Evolutionary conservation across 306 rosid species (phyloP).

Genomic region (Prunus kanzakura): DNA sequence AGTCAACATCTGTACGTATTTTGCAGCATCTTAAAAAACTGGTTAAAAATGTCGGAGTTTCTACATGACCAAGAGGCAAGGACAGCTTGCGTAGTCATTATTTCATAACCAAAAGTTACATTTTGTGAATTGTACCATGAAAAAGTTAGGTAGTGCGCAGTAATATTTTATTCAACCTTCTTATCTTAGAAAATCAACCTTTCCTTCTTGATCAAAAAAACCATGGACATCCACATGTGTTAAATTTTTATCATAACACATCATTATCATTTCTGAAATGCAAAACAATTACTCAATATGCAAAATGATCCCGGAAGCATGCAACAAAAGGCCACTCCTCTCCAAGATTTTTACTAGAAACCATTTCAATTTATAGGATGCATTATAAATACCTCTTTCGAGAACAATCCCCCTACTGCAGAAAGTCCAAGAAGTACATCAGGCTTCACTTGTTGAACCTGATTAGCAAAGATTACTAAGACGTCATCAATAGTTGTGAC

Average conservation of each 20-base stretch:
- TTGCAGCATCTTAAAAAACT: neutral
- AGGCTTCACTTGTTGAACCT: conserved; percentile 94
- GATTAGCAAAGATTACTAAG: conserved; percentile 32
- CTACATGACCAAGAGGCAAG: neutral
- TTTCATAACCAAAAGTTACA: neutral
- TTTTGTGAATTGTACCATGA: neutral
- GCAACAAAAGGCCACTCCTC: neutral
- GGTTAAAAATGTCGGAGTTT: neutral
- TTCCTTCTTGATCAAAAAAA: neutral
- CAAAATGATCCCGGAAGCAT: neutral
- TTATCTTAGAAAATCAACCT: neutral
- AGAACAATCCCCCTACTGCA: conserved; percentile 97
- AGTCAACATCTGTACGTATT: neutral
- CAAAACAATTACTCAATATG: neutral
- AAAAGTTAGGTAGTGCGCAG: neutral
- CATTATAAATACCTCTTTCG: conserved; percentile 66
- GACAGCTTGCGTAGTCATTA: neutral
- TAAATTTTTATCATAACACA: neutral
- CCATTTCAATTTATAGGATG: neutral
- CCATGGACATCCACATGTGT: neutral
- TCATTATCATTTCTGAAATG: neutral
- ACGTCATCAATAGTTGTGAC: conserved; percentile 10
- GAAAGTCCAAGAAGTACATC: conserved; percentile 99
- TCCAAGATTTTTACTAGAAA: neutral
- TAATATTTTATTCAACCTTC: neutral